These are phyloP conservation scores for Cylindrodendrum hubeiense DNA, from an alignment of 2,329 filamentous ascomycete species.

Conservation along the genomic window DNA sequence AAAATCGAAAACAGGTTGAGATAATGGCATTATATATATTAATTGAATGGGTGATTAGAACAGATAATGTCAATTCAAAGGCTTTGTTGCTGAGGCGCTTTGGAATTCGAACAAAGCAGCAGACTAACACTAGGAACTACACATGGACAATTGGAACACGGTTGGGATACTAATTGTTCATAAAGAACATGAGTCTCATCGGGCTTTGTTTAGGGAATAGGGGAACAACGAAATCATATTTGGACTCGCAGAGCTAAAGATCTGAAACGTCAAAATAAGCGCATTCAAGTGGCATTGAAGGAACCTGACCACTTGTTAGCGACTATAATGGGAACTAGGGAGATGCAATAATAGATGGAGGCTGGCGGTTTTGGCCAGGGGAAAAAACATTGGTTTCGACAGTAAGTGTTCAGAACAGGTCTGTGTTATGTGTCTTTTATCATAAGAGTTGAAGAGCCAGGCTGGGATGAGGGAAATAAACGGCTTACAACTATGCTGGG, in stretches of 20 bases:
- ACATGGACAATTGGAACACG: neutral
- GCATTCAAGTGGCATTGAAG: neutral
- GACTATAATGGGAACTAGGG: conserved; percentile 15
- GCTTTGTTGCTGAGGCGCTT: neutral
- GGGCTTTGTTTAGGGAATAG: neutral
- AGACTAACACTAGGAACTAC: neutral
- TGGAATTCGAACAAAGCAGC: neutral
- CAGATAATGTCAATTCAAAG: neutral
- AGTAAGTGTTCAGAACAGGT: conserved; percentile 50
- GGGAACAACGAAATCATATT: neutral
- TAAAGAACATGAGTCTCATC: neutral
- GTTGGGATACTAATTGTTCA: neutral
- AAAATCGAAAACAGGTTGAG: neutral
- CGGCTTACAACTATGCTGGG: conserved; percentile 25
- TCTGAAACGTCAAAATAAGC: neutral
- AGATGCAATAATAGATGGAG: conserved; percentile 5
- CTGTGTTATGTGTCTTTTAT: conserved; percentile 50
- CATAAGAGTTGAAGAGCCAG: conserved; percentile 33
- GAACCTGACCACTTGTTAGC: conserved; percentile 32
- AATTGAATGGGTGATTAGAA: neutral
- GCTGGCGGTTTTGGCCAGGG: conserved; percentile 38
- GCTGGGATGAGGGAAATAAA: neutral
- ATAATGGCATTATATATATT: neutral
- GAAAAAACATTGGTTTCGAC: conserved; percentile 46
- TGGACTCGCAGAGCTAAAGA: neutral